Evolutionary conservation across 2,329 filamentous ascomycete genomes (phyloP).

Genomic region (Alternaria atra): DNA sequence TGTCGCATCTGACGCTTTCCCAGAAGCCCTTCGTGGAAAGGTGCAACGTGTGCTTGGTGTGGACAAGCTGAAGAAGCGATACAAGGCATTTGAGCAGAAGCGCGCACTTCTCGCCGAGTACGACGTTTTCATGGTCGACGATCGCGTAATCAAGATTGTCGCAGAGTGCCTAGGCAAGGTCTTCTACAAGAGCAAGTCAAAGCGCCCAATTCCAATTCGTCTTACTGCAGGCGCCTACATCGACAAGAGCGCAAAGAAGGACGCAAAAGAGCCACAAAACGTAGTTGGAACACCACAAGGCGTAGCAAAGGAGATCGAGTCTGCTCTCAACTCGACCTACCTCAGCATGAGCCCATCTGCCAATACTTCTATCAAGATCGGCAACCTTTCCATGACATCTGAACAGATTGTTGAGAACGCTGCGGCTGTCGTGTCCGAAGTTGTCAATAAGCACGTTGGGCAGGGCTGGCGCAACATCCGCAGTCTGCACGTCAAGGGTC

Average conservation of each 20-base stretch:
- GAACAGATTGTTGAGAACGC: constrained; percentile 84
- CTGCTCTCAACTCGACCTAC: constrained; percentile 77
- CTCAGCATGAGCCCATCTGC: constrained; percentile 81
- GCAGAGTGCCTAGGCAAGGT: constrained; percentile 86
- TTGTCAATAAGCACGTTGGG: constrained; percentile 82
- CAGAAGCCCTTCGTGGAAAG: constrained; percentile 57
- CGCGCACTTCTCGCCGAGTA: constrained; percentile 85
- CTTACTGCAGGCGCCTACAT: constrained; percentile 71
- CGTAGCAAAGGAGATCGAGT: constrained; percentile 82
- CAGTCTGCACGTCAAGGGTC: constrained; percentile 88
- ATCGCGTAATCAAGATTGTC: constrained; percentile 77
- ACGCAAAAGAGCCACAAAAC: constrained; percentile 44
- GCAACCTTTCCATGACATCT: constrained; percentile 75
- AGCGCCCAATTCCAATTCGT: constrained; percentile 85
- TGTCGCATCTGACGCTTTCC: constrained; percentile 72
- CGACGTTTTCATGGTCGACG: constrained; percentile 93
- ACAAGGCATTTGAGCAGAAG: constrained; percentile 81
- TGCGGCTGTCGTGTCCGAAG: constrained; percentile 66
- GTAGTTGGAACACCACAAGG: constrained; percentile 67
- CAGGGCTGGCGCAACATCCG: constrained; percentile 89
- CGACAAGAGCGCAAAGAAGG: constrained; percentile 59
- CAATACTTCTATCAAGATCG: constrained; percentile 83
- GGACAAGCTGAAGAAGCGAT: constrained; percentile 87
- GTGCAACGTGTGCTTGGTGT: constrained; percentile 76
- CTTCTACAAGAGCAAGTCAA: constrained; percentile 84